A percentile compares a stretch with the other conserved stretches of the same genome.
phyloP scores from a whole-genome alignment of 2,329 filamentous ascomycete genomes.

The Talaromyces rugulosus region DNA sequence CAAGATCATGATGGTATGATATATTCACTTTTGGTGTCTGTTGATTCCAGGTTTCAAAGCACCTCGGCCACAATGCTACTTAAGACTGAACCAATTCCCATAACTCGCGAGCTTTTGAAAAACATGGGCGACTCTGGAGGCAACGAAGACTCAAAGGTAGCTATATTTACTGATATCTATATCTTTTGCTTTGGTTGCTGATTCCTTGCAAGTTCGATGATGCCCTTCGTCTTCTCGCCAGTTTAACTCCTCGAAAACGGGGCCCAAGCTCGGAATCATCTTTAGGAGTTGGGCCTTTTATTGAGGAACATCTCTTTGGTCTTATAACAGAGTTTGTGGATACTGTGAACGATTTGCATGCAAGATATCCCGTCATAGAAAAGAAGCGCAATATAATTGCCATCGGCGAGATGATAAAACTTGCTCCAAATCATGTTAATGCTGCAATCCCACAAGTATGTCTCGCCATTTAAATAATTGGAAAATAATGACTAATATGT shows the following conservation, averaged over 20 bases:
- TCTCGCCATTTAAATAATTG: slow-evolving; percentile 10
- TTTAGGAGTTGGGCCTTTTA: slow-evolving; percentile 66
- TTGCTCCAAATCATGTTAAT: slow-evolving; percentile 68
- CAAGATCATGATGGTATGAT: slow-evolving; percentile 63
- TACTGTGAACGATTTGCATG: slow-evolving; percentile 64
- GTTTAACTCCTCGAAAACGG: slow-evolving; percentile 49
- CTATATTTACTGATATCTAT: neutral
- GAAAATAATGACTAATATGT: slow-evolving; percentile 9
- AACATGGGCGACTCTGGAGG: slow-evolving; percentile 65
- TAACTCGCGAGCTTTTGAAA: slow-evolving; percentile 78
- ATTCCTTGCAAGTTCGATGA: slow-evolving; percentile 38
- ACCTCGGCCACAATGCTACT: slow-evolving; percentile 65
- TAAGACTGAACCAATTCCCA: slow-evolving; percentile 68
- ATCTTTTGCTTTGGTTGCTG: neutral
- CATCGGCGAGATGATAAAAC: slow-evolving; percentile 79
- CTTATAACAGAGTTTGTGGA: slow-evolving; percentile 81
- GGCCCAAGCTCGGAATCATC: slow-evolving; percentile 43
- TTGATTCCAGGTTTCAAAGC: slow-evolving; percentile 66
- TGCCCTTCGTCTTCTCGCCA: slow-evolving; percentile 48
- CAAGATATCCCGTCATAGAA: slow-evolving; percentile 58
- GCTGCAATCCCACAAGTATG: slow-evolving; percentile 79
- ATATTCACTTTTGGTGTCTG: slow-evolving; percentile 63
- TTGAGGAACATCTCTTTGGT: slow-evolving; percentile 79
- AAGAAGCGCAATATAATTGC: slow-evolving; percentile 74
- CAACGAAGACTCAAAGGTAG: slow-evolving; percentile 53